These are phyloP conservation scores for Penstemon barbatus DNA, from an alignment of 257 asterid genomes.

Conservation along the genomic window DNA sequence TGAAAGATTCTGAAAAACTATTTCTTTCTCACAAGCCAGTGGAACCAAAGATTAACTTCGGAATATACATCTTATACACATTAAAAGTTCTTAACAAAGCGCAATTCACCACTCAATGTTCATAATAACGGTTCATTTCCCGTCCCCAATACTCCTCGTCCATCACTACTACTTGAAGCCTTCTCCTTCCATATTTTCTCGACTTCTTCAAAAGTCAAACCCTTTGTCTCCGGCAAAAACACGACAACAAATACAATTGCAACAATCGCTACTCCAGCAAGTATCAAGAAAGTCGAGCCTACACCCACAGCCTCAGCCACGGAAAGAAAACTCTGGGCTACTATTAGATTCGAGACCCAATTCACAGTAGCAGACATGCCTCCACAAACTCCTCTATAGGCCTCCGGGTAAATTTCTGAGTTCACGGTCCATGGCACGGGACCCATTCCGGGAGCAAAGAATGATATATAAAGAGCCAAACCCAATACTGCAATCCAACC, in stretches of 20 bases:
- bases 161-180: slow-evolving; percentile 46
- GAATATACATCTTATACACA: background rate
- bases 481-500: slow-evolving; percentile 89
- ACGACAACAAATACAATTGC: slow-evolving; percentile 65
- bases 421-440: slow-evolving; percentile 95
- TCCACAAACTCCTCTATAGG: slow-evolving; percentile 80
- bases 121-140: slow-evolving; percentile 48
- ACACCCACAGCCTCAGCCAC: slow-evolving; percentile 61
- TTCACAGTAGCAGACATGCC: slow-evolving; percentile 98
- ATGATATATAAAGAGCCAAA: slow-evolving; percentile 70
- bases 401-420: slow-evolving; percentile 86
- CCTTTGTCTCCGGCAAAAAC: slow-evolving; percentile 89
- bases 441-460: slow-evolving; percentile 93
- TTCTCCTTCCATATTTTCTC: slow-evolving; percentile 79
- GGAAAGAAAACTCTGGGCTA: slow-evolving; percentile 79
- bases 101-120: slow-evolving; percentile 8
- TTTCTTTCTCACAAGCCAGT: too few relatives aligned
- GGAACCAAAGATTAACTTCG: background rate
- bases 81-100: background rate
- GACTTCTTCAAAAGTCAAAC: slow-evolving; percentile 80
- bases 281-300: slow-evolving; percentile 69
- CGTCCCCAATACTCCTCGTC: background rate
- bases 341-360: slow-evolving; percentile 85
- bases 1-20: too few relatives aligned
- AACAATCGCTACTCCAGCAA: slow-evolving; percentile 62